Base-by-base conservation (phyloP, 2,329 filamentous ascomycete genomes). In the Pseudopyrenochaeta lycopersici region DNA sequence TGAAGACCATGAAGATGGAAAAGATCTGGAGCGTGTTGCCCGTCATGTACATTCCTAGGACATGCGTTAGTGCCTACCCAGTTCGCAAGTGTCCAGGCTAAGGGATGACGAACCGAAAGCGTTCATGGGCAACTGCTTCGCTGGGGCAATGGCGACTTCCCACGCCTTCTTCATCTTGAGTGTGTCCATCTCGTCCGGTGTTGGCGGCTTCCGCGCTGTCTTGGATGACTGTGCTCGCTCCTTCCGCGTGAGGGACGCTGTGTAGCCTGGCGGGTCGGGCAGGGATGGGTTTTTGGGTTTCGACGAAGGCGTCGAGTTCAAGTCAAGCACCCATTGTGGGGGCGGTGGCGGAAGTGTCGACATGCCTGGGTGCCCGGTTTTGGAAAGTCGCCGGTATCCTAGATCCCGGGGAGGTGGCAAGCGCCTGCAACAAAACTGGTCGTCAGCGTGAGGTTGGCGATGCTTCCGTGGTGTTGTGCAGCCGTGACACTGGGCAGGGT, bases 1-100 rank as follows among this genome's bases (percentile, higher is more conserved):
- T 98, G 70, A 94, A 93, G 15, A 98, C 94, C 93, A 98, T 99
- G 92, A 98, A 98, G 78, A 99, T 98, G 78, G 90, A 96, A 82
- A 99, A 99, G 64, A 99, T 98, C 76, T 99, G 95, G 41, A 99
- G 86, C 57, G 91, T 92, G 80, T 98, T 99, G 70, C 95, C 95
- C 29, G 94, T 96, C 95, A 99, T 99, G 84, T 99, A 99, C 92
- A 98, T 98, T 88, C 76, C 75, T 77, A 23, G 6, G 27, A 49
- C 14, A 53, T 49, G 21, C 9, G 41, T 60, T 33, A 49, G 53
- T 30, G 12, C 4, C 17, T 15, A 30, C 23, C 23, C 4, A 27
- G 23, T 9, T n/a, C 4, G 23, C 23, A 27, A 27, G 6, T n/a
- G 27, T 47, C 21, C 18, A 15, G 31, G n/a, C 27, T 9, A 20